Base-by-base conservation (phyloP, 345 rosid species). In the Citrus unshiu region DNA sequence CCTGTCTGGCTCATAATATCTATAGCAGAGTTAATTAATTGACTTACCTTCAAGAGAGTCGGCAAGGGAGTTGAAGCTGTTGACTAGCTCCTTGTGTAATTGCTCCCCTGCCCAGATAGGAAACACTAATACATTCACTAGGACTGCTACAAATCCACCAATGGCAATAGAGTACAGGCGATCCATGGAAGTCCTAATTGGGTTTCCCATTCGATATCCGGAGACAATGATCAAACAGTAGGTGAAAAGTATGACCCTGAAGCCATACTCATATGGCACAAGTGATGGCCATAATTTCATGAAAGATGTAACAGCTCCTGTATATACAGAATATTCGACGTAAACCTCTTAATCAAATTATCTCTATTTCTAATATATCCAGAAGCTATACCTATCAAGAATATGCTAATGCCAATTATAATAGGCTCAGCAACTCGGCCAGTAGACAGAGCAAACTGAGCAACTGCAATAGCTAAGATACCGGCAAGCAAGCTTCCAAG, bases 81-180 rank as follows among this genome's bases (percentile, higher is more conserved):
- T 76, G 46, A 88, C 90, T 21, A 91, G 80, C 72, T 90, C 92
- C 83, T 82, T 79, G 75, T 88, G 93, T 54, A 91, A 54, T 73
- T 81, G 89, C 84, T 91, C 90, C 68, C 95, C 93, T 1, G 91
- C 88, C 95, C 92, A 87, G 8, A 87, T 86, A 25, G 90, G 95
- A 57, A 77, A 85, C 73, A 90, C 90, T 29, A 87, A 80, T 49
- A 90, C 91, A 76, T 91, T 90, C 69, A 91, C 93, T 1, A 91
- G 59, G 40, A 91, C 89, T 5, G 92, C 95, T 40, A 91, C 91
- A 57, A 87, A 68, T 22, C 89, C 92, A 79, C 92, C 93, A 34
- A 91, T 89, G 60, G 89, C 91, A 14, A 91, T 89, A 5, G 93
- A 89, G 81, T 91, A 91, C 10, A 91, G 84, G 27, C 93, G 79